Evolutionary conservation across 2,329 filamentous ascomycete species (phyloP).

Genomic region (Thelonectria blattea): DNA sequence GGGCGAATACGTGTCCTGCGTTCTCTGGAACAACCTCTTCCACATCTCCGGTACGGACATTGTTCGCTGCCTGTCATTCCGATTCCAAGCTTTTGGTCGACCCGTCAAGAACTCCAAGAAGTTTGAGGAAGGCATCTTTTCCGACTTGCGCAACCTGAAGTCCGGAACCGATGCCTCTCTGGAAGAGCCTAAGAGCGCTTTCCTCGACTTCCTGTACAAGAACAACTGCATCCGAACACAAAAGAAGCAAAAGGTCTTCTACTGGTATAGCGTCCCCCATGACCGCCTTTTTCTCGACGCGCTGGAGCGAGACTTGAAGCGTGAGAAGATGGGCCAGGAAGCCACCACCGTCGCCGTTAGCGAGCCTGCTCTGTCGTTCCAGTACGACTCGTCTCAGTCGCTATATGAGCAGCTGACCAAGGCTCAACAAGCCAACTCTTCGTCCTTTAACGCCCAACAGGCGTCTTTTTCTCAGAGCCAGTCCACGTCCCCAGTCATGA

Average conservation of each 20-base stretch:
- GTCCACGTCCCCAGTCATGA: slow-evolving; percentile 86
- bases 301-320: slow-evolving; percentile 94
- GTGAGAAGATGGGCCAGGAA: slow-evolving; percentile 99
- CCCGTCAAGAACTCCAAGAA: slow-evolving; percentile 99
- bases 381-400: slow-evolving; percentile 98
- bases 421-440: slow-evolving; percentile 97
- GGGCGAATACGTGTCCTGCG: slow-evolving; percentile 98
- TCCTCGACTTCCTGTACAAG: slow-evolving; percentile 99
- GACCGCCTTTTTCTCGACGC: slow-evolving; percentile 97
- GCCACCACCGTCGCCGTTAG: slow-evolving; percentile 95
- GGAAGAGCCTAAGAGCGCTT: slow-evolving; percentile 97
- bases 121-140: slow-evolving; percentile 99
- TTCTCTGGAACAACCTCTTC: slow-evolving; percentile 98
- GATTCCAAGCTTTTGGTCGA: slow-evolving; percentile 97
- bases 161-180: slow-evolving; percentile 97
- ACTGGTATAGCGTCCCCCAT: slow-evolving; percentile 99
- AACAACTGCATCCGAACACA: slow-evolving; percentile 99
- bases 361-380: slow-evolving; percentile 96
- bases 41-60: slow-evolving; percentile 99
- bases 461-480: slow-evolving; percentile 76
- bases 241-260: slow-evolving; percentile 99
- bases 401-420: slow-evolving; percentile 99
- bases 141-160: slow-evolving; percentile 96
- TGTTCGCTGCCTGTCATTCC: slow-evolving; percentile 95
- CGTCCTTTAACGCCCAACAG: slow-evolving; percentile 87